Conservation (phyloP, 805 yeast species). For the Phaffomyces opuntiae region DNA sequence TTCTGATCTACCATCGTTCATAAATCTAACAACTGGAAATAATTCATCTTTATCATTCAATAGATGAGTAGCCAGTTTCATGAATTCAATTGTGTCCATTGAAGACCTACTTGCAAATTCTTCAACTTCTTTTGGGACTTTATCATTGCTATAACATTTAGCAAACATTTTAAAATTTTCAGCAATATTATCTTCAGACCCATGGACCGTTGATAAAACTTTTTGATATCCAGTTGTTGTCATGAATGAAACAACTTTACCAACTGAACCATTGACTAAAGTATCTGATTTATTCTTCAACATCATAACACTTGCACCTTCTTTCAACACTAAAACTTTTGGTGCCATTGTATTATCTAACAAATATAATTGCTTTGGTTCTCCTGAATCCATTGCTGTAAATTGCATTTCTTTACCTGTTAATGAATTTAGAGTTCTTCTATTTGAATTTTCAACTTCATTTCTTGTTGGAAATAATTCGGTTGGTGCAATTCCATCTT, state of each 20-base stretch:
- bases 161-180: background rate
- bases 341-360: slow-evolving; percentile 71
- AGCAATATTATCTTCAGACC: background rate
- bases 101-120: slow-evolving; percentile 16
- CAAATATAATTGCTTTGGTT: slow-evolving; percentile 16
- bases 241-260: slow-evolving; percentile 47
- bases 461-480: slow-evolving; percentile 80
- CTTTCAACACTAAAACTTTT: slow-evolving; percentile 53
- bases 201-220: slow-evolving; percentile 8
- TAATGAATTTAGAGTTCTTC: slow-evolving; percentile 39
- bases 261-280: slow-evolving; percentile 88
- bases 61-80: slow-evolving; percentile 16
- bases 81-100: slow-evolving; percentile 10
- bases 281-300: slow-evolving; percentile 69
- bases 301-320: slow-evolving; percentile 93
- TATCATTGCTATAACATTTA: background rate
- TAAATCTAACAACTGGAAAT: slow-evolving; percentile 29
- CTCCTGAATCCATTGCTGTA: slow-evolving; percentile 37
- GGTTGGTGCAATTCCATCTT: slow-evolving; percentile 82
- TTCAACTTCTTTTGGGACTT: background rate
- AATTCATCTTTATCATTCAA: slow-evolving; percentile 14
- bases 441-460: slow-evolving; percentile 79
- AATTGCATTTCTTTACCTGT: slow-evolving; percentile 40
- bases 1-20: slow-evolving; percentile 21
- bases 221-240: slow-evolving; percentile 19